A percentile compares a stretch with the other conserved stretches of the same genome.
Conservation (phyloP, 495 filamentous ascomycete species). For the Aspergillus biplanus region DNA sequence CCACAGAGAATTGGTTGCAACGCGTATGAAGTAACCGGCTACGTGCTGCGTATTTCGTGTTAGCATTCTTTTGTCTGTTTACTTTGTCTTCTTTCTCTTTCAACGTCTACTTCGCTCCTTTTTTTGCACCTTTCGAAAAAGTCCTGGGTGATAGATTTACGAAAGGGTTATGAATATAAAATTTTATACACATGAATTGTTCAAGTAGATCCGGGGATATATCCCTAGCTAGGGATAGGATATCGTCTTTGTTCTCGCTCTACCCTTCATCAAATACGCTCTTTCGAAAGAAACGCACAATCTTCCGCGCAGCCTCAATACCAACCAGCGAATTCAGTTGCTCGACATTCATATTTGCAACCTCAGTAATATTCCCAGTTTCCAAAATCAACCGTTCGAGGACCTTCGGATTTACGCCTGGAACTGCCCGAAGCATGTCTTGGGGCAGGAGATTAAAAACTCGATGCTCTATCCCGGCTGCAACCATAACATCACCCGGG, state of each 20-base stretch:
- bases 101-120: conserved; percentile 34
- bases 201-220: conserved; percentile 4
- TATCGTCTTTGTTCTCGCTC: conserved; percentile 11
- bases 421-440: conserved; percentile 87
- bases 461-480: conserved; percentile 54
- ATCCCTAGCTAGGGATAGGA: conserved; percentile 4
- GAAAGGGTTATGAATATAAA: conserved; percentile 48
- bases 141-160: conserved; percentile 47
- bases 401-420: conserved; percentile 82
- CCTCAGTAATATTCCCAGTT: conserved; percentile 74
- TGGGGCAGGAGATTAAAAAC: conserved; percentile 69
- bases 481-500: conserved; percentile 57
- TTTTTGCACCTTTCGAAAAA: conserved; percentile 32
- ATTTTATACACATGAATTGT: conserved; percentile 10
- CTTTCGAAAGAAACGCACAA: conserved; percentile 81
- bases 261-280: conserved; percentile 66
- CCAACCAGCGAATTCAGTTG: conserved; percentile 77
- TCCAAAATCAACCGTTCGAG: conserved; percentile 70
- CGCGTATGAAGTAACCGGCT: conserved; percentile 38
- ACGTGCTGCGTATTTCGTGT: conserved; percentile 36
- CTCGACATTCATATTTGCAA: conserved; percentile 82
- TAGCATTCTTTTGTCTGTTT: conserved; percentile 44
- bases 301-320: conserved; percentile 75
- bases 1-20: conserved; percentile 41
- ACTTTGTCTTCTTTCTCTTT: conserved; percentile 39